These are phyloP conservation scores for Chlorella vulgaris DNA, from an alignment of 139 green algal species.

Conservation along the genomic window DNA sequence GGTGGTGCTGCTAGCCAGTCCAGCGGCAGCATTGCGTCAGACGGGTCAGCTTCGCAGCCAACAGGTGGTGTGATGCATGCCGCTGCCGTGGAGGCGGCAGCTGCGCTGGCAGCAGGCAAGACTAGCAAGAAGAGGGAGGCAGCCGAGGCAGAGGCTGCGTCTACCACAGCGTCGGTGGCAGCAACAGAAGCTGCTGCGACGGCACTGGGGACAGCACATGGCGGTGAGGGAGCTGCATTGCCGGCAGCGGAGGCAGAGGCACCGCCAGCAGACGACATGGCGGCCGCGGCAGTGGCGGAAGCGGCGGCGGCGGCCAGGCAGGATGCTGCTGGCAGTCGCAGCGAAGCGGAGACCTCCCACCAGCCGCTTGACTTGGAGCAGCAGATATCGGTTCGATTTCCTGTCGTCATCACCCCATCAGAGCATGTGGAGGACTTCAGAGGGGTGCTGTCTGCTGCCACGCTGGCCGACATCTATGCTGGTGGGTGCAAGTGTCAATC, in stretches of 20 bases:
- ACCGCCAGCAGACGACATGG: slow-evolving; percentile 2
- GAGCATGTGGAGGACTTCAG: slow-evolving; percentile 44
- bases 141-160: too few species aligned
- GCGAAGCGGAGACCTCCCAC: background rate
- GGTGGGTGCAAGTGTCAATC: background rate
- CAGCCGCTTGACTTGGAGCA: slow-evolving; percentile 7
- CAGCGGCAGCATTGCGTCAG: background rate
- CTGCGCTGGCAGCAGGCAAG: background rate
- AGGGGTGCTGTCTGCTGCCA: slow-evolving; percentile 30
- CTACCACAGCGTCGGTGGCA: too few species aligned
- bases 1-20: background rate
- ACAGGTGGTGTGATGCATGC: background rate
- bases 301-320: background rate
- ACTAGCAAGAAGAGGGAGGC: background rate
- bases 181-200: background rate
- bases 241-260: background rate
- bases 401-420: slow-evolving; percentile 52
- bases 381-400: slow-evolving; percentile 37
- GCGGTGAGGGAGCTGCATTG: background rate
- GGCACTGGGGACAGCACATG: background rate
- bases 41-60: background rate
- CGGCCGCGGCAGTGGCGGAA: background rate
- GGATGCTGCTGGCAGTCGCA: background rate
- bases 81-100: background rate
- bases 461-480: slow-evolving; percentile 44